Evolutionary conservation across 2,329 filamentous ascomycete species (phyloP), one percentile per base, ranked within the genome.

Genomic region (Periconia macrospinosa): DNA sequence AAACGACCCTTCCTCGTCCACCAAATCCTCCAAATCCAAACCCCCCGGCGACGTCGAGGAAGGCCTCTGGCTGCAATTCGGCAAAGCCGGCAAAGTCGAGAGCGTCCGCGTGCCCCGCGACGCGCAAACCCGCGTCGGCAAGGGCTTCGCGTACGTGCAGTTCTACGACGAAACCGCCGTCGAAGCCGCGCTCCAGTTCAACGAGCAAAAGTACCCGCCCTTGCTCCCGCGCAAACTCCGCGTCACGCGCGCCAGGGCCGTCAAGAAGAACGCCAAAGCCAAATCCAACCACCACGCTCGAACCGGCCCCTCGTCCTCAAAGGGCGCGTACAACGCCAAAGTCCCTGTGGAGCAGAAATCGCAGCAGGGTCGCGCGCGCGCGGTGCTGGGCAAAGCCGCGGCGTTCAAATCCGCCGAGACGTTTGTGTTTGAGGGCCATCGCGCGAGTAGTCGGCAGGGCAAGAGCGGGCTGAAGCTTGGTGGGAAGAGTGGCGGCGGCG

Each of bases 131-230:
- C 86, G 95, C 47, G 91, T 99, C 30, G 92, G 94, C 67, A 99
- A 99, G 73, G 94, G 94, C 5, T 91, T 99, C 69, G 95, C 95
- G 57, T 99, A 99, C 68, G 93, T 99, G 15, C 94, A 99, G 70
- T 99, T 99, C 37, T 65, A 88, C 79, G 91, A 97, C 66, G 85
- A 82, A 58, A 97, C 95, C 66, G 81, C 88, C 43, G 93, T 99
- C 44, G 94, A 99, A 75, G 84, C 89, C n/a, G 94, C 94, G 1
- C 82, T 99, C 13, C 83, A 95, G 40, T 85, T 93, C 56, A 84
- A 97, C 71, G 92, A 86, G 57, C 96, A 97, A 80, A 94, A 90
- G 66, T 97, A 92, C 68, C 92, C 93, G 15, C 93, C 93, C 17
- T 87, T 97, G 84, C 85, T 97, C n/a, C 93, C 93, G 10, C 87